Conservation (phyloP, 1,284 basidiomycete species). For the Exsudoporus floridanus region DNA sequence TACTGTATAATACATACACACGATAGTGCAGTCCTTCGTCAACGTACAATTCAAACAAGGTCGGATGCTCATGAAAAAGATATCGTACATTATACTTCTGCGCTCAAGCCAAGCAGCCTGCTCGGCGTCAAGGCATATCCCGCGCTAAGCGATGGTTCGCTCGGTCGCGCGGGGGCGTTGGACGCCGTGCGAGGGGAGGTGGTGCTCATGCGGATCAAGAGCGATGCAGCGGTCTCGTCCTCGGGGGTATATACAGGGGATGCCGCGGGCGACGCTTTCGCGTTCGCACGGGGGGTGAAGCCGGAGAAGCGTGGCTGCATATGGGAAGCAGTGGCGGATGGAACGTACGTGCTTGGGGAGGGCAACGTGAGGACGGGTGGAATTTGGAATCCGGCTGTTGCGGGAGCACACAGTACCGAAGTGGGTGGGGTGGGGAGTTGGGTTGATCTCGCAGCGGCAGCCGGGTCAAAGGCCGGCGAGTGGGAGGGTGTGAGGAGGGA, state of each 20-base stretch:
- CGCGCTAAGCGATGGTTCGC: background rate
- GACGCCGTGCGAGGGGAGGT: slow-evolving; percentile 13
- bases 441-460: background rate
- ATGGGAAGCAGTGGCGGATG: slow-evolving; percentile 5
- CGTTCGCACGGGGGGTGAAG: slow-evolving; percentile 17
- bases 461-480: slow-evolving; percentile 17
- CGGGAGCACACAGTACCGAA: slow-evolving; percentile 38
- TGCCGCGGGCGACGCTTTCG: slow-evolving; percentile 30
- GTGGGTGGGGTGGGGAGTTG: slow-evolving; percentile 51
- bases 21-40: slow-evolving; percentile 1
- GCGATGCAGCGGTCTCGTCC: slow-evolving; percentile 66
- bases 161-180: background rate
- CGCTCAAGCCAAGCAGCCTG: slow-evolving; percentile 31
- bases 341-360: slow-evolving; percentile 29
- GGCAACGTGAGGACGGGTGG: slow-evolving; percentile 42
- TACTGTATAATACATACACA: background rate
- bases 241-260: slow-evolving; percentile 57
- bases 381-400: slow-evolving; percentile 20
- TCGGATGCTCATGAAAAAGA: no score
- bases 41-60: slow-evolving; percentile 7
- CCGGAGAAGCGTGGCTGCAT: slow-evolving; percentile 32
- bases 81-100: slow-evolving; percentile 15
- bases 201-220: slow-evolving; percentile 61
- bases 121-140: slow-evolving; percentile 35
- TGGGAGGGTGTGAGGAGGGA: slow-evolving; percentile 27